Percentiles rank a stretch among this genome's conserved stretches.
Evolutionary conservation across 345 rosid species (phyloP).

Genomic region (Linum usitatissimum): DNA sequence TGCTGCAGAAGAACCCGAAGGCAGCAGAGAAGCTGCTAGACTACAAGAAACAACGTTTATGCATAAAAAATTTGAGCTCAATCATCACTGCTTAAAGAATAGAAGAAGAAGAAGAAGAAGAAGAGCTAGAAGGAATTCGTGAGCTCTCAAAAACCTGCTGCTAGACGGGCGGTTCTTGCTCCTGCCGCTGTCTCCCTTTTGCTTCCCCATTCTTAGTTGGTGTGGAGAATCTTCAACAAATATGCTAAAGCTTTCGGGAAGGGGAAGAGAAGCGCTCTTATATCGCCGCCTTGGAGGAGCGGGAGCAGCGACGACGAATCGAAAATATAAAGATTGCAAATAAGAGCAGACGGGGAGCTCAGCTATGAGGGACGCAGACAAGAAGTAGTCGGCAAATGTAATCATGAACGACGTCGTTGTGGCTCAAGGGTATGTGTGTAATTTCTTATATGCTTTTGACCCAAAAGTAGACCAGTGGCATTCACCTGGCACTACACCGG

Average conservation of each 20-base stretch:
- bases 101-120: neutral
- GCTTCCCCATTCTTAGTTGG: conserved; percentile 47
- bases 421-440: too few relatives aligned
- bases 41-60: conserved; percentile 20
- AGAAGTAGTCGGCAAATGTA: too few relatives aligned
- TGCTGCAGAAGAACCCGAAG: conserved; percentile 50
- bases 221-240: neutral
- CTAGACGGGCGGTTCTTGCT: conserved; percentile 90
- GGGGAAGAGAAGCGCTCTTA: neutral
- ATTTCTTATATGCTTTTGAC: too few relatives aligned
- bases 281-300: neutral
- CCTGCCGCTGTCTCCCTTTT: conserved; percentile 68
- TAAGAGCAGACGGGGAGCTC: neutral
- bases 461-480: too few relatives aligned
- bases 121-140: neutral
- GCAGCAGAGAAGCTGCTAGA: conserved; percentile 66
- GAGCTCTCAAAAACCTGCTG: conserved; percentile 49
- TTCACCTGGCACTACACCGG: neutral
- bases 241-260: neutral
- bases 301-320: neutral
- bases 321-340: neutral
- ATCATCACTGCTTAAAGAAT: neutral
- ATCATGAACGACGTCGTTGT: too few relatives aligned
- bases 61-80: neutral
- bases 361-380: too few relatives aligned